Conservation (phyloP, 2,329 filamentous ascomycete genomes). For the Apiospora pterosperma region DNA sequence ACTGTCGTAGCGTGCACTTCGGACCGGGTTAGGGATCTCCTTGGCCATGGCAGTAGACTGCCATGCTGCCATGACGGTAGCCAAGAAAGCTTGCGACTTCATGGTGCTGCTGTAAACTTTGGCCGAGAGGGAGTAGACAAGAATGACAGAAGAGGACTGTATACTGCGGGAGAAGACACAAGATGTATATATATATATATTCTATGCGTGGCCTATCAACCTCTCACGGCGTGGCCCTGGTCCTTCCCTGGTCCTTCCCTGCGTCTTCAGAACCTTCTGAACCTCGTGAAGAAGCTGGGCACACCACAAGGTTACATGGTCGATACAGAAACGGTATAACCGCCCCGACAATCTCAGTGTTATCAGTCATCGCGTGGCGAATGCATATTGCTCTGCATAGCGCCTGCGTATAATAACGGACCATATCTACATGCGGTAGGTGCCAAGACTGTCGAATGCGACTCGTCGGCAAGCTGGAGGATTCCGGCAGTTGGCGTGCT, state of each 20-base stretch:
- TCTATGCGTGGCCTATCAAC: background rate
- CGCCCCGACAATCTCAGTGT: background rate
- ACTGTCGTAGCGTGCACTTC: constrained; percentile 5
- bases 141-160: too few relatives aligned
- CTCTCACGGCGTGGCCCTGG: background rate
- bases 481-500: background rate
- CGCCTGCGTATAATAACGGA: background rate
- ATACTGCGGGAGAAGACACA: background rate
- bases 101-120: background rate
- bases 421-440: background rate
- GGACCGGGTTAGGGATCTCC: constrained; percentile 2
- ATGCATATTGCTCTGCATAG: background rate
- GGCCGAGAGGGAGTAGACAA: background rate
- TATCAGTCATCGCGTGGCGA: background rate
- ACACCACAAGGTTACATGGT: background rate
- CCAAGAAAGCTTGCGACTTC: background rate
- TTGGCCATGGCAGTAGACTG: background rate
- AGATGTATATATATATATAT: background rate
- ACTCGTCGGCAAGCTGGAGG: background rate
- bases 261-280: background rate
- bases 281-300: background rate
- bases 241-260: background rate
- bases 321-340: background rate
- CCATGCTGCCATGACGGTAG: constrained; percentile 3
- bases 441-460: background rate